Conservation (phyloP, 371 early-diverging fungal genomes). For the Mucor lusitanicus region DNA sequence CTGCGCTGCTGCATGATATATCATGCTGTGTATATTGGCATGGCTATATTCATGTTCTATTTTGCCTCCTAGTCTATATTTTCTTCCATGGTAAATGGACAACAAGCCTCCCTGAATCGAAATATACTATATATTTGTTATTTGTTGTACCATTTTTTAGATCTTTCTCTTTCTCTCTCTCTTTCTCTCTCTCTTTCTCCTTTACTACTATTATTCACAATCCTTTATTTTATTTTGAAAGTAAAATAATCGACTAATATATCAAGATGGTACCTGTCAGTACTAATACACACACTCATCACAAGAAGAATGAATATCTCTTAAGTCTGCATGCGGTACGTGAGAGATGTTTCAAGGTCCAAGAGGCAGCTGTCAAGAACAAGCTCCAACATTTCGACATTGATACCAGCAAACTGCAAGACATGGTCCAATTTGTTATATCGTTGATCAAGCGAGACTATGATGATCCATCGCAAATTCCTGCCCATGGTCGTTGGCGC, state of each 20-base stretch:
- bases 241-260: not conserved
- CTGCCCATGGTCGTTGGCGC: constrained; percentile 87
- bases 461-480: constrained; percentile 58
- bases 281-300: not conserved
- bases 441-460: constrained; percentile 73
- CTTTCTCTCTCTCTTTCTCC: not conserved
- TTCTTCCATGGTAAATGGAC: too few relatives aligned
- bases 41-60: not conserved
- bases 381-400: constrained; percentile 73
- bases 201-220: not conserved
- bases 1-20: not conserved
- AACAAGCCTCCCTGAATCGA: not conserved
- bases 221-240: not conserved
- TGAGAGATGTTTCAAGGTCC: constrained; percentile 68
- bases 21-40: too few relatives aligned
- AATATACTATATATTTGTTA: not conserved
- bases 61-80: not conserved
- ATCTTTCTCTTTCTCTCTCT: not conserved
- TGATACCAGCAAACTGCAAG: constrained; percentile 60
- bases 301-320: constrained; percentile 46
- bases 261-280: not conserved
- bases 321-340: constrained; percentile 78
- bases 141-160: not conserved
- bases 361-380: constrained; percentile 56
- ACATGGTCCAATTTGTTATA: constrained; percentile 71